phyloP scores from a whole-genome alignment of 495 filamentous ascomycete genomes.

The Hapsidospora chrysogenum region DNA sequence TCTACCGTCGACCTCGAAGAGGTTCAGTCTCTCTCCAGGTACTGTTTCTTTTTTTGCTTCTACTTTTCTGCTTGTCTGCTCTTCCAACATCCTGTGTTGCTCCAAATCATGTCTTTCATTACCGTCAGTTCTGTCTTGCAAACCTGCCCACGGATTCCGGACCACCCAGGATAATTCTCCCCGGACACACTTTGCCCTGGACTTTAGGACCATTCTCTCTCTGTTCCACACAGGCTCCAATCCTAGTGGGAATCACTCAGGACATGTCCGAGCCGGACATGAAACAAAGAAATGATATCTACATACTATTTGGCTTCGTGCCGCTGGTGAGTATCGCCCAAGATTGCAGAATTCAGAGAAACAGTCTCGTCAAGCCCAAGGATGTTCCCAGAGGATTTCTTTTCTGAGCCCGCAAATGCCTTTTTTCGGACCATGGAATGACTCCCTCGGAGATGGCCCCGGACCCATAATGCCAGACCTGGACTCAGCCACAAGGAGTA shows the following conservation, averaged over 20 bases:
- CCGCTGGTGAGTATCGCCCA: constrained; percentile 2
- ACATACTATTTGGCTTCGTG: constrained; percentile 1
- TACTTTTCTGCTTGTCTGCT: constrained; percentile 11
- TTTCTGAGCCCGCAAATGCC: too few relatives aligned
- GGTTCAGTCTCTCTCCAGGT: constrained; percentile 36
- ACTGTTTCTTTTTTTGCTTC: constrained; percentile 14
- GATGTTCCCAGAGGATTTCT: too few relatives aligned
- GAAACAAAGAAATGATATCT: constrained; percentile 3
- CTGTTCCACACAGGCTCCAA: too few relatives aligned
- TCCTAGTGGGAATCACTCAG: too few relatives aligned
- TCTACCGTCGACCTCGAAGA: constrained; percentile 32
- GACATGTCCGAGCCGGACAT: constrained; percentile 1
- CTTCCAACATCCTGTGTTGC: constrained; percentile 11
- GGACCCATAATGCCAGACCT: too few relatives aligned
- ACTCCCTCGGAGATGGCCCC: too few relatives aligned
- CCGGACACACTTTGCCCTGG: too few relatives aligned
- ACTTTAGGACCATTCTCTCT: too few relatives aligned
- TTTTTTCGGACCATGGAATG: too few relatives aligned
- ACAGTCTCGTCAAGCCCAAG: too few relatives aligned
- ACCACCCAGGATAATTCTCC: too few relatives aligned
- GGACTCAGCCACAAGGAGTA: too few relatives aligned
- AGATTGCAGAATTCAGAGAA: constrained; percentile 1
- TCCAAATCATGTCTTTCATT: constrained; percentile 11
- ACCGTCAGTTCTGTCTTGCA: constrained; percentile 2
- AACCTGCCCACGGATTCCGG: constrained; percentile 1